These are phyloP conservation scores for Termitomyces bulborhizus DNA, from an alignment of 768 basidiomycete genomes.

Conservation along the genomic window DNA sequence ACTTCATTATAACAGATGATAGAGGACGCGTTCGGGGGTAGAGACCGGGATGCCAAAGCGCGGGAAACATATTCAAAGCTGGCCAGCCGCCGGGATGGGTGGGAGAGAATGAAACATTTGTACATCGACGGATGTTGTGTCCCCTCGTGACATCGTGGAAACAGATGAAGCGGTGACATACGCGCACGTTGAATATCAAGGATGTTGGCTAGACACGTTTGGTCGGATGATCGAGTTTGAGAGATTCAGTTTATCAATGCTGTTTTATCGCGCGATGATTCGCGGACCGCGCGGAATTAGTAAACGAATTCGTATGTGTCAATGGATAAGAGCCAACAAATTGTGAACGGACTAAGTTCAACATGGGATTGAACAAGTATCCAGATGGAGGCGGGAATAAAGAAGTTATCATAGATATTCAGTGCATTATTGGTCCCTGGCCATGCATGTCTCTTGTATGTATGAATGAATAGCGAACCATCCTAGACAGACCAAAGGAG, in stretches of 20 bases:
- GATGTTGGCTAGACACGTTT: neutral
- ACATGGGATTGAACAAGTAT: no score
- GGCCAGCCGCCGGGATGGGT: constrained; percentile 1
- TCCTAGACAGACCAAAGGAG: constrained; percentile 1
- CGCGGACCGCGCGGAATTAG: no score
- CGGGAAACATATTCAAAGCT: neutral
- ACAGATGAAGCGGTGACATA: neutral
- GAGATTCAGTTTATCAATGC: neutral
- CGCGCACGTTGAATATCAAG: neutral
- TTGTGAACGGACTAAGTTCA: no score
- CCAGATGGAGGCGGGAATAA: neutral
- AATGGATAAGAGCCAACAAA: no score
- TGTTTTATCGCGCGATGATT: neutral
- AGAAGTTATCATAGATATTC: neutral
- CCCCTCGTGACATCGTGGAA: constrained; percentile 4
- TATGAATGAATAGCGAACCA: neutral
- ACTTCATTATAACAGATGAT: neutral
- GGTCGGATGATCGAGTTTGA: neutral
- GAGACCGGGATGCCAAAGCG: neutral
- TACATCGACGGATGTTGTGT: neutral
- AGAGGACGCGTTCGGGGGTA: neutral
- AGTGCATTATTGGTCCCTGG: constrained; percentile 1
- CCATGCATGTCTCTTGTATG: constrained; percentile 1
- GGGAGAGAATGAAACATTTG: neutral
- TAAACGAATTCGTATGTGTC: no score